Base-by-base conservation (phyloP, 2,329 filamentous ascomycete genomes). In the Penicillium occitanis region DNA sequence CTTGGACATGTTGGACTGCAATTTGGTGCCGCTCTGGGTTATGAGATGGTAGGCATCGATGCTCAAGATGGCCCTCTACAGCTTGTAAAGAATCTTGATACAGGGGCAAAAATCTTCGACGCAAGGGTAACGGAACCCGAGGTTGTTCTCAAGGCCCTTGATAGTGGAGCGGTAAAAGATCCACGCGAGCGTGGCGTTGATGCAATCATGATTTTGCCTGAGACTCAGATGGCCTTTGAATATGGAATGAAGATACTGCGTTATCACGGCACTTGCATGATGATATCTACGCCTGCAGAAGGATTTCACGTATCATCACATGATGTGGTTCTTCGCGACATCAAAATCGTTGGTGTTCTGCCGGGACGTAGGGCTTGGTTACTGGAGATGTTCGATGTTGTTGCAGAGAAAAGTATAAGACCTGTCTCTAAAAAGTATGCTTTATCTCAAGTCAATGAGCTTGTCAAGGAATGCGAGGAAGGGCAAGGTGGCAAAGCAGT, bases 1-100 rank as follows among this genome's bases (percentile, higher is more conserved):
- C 80, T 92, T 5, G 0, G 90, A 0, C 90, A 93, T 71, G 87
- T 92, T 68, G 90, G 85, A 0, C 76, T 93, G 22, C 83, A 91
- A 69, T 90, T 85, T 73, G 87, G 90, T 0, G 86, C 85, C 68
- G 89, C 90, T 0, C 80, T 93, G 1, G 88, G 88, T 11, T 88
- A 87, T 40, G 86, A 90, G 46, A 75, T 77, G n/a, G 73, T 76
- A 17, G 74, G 72, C 2, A 66, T 75, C 17, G 78, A 81, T 64
- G 78, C 70, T 19, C 67, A 50, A 65, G 68, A 63, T 61, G 61
- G 42, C 63, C 66, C 35, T 51, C 62, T 66, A 62, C 37, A 25
- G 67, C 40, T 67, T 76, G 79, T 79, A 4, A 71, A 71, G 42
- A 68, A 69, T 14, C 68, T 77, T 35, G 46, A 33, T 1, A 75